Percentiles rank a stretch among this genome's conserved stretches.
Conservation (phyloP, 805 yeast genomes). For the Wickerhamiella occidentalis region DNA sequence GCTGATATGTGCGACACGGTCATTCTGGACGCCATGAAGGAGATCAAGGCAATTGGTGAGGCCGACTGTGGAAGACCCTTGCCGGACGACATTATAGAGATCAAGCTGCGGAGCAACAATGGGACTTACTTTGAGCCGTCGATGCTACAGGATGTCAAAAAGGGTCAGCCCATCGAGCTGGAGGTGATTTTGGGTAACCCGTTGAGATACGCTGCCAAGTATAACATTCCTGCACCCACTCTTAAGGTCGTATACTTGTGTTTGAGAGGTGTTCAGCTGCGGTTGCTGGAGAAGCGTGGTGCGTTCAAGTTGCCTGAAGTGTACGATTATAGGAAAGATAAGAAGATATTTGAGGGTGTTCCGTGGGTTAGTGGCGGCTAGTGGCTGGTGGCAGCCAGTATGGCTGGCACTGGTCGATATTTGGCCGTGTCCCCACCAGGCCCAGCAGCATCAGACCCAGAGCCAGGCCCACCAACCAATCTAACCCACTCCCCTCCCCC, state of each 20-base stretch:
- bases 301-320: constrained; percentile 32
- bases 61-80: constrained; percentile 41
- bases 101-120: constrained; percentile 46
- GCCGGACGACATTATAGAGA: constrained; percentile 36
- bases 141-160: constrained; percentile 56
- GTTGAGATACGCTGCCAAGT: constrained; percentile 37
- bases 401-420: too few species aligned
- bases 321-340: constrained; percentile 10
- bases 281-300: constrained; percentile 47
- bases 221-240: constrained; percentile 44
- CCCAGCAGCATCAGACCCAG: too few species aligned
- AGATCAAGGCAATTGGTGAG: constrained; percentile 50
- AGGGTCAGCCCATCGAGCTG: constrained; percentile 56
- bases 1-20: constrained; percentile 34
- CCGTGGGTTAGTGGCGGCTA: too few species aligned
- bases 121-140: constrained; percentile 54
- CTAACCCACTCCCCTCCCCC: too few species aligned
- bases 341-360: constrained; percentile 8
- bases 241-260: constrained; percentile 46
- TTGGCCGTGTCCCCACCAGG: too few species aligned
- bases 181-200: constrained; percentile 64
- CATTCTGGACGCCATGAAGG: constrained; percentile 53
- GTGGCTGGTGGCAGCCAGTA: too few species aligned
- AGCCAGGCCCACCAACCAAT: too few species aligned
- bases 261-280: constrained; percentile 48